Evolutionary conservation across 2,329 filamentous ascomycete species (phyloP), one percentile per base, ranked within the genome.

Genomic region (Calonectria montana): DNA sequence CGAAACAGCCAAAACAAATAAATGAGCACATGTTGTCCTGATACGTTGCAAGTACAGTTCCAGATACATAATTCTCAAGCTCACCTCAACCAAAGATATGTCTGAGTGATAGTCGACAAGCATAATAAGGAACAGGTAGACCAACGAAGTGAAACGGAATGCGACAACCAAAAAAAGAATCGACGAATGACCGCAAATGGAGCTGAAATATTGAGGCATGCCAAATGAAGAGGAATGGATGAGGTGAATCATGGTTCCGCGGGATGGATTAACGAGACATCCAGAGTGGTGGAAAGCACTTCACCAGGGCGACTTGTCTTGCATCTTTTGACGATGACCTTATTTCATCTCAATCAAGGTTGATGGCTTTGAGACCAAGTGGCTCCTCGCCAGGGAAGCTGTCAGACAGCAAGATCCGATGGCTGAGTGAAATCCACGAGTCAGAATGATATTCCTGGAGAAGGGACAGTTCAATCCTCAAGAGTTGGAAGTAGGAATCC

Each of bases 401-500:
- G 65, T 65, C 16, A 64, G 41, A 57, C 48, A 77, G 43, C 53
- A 68, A 61, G 67, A 71, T 64, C 57, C 47, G 67, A 53, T 65
- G 73, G 64, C 59, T 37, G 57, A 41, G 39, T 64, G 37, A 61
- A 67, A 65, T 68, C 41, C 50, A 62, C 39, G 68, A 59, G 69
- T 57, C 50, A 53, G 55, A 64, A 31, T 35, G 53, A 70, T 62
- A 73, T 27, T 50, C 75, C 76, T 67, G 55, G 27, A n/a, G 21
- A 29, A 43, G 62, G 59, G 53, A 69, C 45, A 62, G 50, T 72
- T 72, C 74, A 72, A 70, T 78, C 73, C 75, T 76, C 59, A 68
- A 63, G 39, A 61, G 61, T 39, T 41, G 39, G 45, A 31, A 53
- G 63, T 45, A 29, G 47, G 67, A 71, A 67, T 76, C 75, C 73